A percentile compares a stretch with the other conserved stretches of the same genome.
These are phyloP conservation scores for Aspergillus pseudotamarii DNA, from an alignment of 2,329 filamentous ascomycete species.

Conservation along the genomic window DNA sequence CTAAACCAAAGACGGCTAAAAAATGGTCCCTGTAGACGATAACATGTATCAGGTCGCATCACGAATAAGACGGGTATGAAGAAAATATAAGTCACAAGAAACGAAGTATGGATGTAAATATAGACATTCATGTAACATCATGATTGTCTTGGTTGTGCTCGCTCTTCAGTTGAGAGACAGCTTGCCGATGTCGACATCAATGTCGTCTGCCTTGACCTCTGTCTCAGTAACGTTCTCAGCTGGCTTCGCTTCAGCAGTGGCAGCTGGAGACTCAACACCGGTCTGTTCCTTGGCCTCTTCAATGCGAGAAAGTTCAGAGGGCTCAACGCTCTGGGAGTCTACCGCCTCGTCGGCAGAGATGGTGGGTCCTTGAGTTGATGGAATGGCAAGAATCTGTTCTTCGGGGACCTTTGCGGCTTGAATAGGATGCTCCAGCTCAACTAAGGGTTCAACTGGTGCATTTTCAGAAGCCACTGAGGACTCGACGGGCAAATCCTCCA, in stretches of 20 bases:
- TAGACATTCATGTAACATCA: neutral
- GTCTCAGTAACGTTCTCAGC: slow-evolving; percentile 14
- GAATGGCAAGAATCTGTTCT: slow-evolving; percentile 5
- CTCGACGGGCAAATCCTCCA: neutral
- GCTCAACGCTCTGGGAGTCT: neutral
- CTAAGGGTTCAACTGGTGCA: neutral
- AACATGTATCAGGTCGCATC: slow-evolving; percentile 12
- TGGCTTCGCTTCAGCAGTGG: slow-evolving; percentile 11
- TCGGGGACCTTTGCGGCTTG: slow-evolving; percentile 2
- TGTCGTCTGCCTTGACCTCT: slow-evolving; percentile 21
- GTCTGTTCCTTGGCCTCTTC: slow-evolving; percentile 3
- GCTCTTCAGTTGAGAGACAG: slow-evolving; percentile 26
- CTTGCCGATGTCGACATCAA: slow-evolving; percentile 30
- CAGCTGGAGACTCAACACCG: neutral
- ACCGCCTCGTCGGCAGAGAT: neutral
- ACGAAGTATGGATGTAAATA: slow-evolving; percentile 6
- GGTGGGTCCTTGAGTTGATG: neutral
- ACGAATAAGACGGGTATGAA: slow-evolving; percentile 21
- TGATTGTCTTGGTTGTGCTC: neutral
- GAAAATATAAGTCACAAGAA: slow-evolving; percentile 22
- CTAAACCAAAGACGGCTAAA: slow-evolving; percentile 8
- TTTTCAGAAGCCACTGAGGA: neutral
- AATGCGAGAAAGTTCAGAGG: neutral
- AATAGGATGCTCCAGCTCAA: neutral
- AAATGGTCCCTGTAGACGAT: slow-evolving; percentile 5